Evolutionary conservation across 352 stramenopile genomes (phyloP), one percentile per base, ranked within the genome.

Genomic region (Phytopythium montanum): DNA sequence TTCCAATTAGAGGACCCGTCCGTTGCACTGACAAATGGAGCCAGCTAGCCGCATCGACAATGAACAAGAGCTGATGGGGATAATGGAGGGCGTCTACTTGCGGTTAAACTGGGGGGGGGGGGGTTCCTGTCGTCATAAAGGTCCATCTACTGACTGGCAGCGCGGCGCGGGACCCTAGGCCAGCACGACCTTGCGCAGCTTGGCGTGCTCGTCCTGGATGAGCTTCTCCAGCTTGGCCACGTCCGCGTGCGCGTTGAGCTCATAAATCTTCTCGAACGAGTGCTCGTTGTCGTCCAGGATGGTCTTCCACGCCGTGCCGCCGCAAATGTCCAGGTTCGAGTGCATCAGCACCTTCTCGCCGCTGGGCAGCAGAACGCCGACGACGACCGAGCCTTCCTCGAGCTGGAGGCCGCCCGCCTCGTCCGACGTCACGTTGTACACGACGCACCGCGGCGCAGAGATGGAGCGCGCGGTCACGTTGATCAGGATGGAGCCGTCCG

Each of bases 381-480:
- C 96, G 36, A 98, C 74, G 23, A 99, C 96, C 41, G 96, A 90
- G 65, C 94, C 94, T 51, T 97, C 90, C 51, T 90, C 87, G 29
- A 98, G 75, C n/a, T 92, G 70, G 54, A 99, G 85, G 2, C 90
- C 94, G 7, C 93, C 87, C 5, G 82, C 74, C 23, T 92, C 82
- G 29, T 98, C 91, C 57, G 84, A 96, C 34, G 98, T 95, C 19
- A 99, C 81, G 73, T 99, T 99, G 85, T 99, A 99, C 55, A 98
- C 73, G 28, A 99, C 96, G 60, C 89, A 96, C 46, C 93, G 90
- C 56, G 91, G 91, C 6, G 95, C 96, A n/a, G 79, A 84, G 69
- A 99, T 99, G 39, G 93, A 97, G 61, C 93, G 94, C 14, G 96
- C 96, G 14, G 95, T 98, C 51, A 98, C 97, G 76, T 99, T 99